These are phyloP conservation scores for Vigna unguiculata DNA, from an alignment of 306 rosid species.

Conservation along the genomic window DNA sequence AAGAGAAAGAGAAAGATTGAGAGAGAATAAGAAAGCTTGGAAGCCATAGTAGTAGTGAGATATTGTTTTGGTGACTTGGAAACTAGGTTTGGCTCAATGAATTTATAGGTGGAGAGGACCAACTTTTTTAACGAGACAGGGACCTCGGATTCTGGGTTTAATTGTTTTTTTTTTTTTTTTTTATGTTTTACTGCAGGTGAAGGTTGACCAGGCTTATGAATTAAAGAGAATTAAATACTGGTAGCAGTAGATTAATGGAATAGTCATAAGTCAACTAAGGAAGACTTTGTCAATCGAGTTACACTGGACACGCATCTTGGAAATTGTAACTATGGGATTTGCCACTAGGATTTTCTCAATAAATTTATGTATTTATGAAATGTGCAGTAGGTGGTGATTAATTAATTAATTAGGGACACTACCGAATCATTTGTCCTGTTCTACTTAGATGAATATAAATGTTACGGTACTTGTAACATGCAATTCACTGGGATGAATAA, in stretches of 20 bases:
- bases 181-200: background rate
- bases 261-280: slow-evolving; percentile 24
- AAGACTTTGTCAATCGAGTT: slow-evolving; percentile 16
- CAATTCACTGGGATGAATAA: background rate
- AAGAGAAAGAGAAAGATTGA: slow-evolving; percentile 40
- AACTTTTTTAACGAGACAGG: background rate
- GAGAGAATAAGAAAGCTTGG: slow-evolving; percentile 36
- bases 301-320: slow-evolving; percentile 9
- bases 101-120: slow-evolving; percentile 47
- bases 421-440: slow-evolving; percentile 40
- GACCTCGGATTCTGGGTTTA: background rate
- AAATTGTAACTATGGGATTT: slow-evolving; percentile 27
- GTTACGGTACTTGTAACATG: background rate
- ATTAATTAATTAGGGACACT: slow-evolving; percentile 29
- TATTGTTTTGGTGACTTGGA: slow-evolving; percentile 8
- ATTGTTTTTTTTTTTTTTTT: background rate
- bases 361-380: background rate
- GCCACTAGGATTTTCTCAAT: slow-evolving; percentile 31
- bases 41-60: slow-evolving; percentile 33
- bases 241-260: background rate
- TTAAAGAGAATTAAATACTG: background rate
- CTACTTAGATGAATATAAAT: background rate
- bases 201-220: slow-evolving; percentile 4
- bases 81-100: background rate
- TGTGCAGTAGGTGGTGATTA: slow-evolving; percentile 44